Evolutionary conservation across 73 alveolate genomes (phyloP).

Genomic region (Loxodes magnus): DNA sequence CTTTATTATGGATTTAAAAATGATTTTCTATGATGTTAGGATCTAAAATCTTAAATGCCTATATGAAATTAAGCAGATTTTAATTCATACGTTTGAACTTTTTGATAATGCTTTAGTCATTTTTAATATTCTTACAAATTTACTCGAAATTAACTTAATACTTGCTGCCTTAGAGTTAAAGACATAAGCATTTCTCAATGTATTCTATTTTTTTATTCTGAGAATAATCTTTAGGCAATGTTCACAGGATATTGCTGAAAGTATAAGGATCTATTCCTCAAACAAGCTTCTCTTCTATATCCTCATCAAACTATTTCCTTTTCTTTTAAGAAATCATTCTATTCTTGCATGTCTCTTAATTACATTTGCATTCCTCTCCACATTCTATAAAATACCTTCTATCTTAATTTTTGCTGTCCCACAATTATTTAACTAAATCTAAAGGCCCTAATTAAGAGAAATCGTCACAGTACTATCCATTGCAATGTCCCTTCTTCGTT

Average conservation of each 20-base stretch:
- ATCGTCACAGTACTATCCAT: too few species aligned
- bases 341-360: constrained; percentile 51
- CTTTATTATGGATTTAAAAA: constrained; percentile 85
- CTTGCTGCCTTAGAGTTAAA: constrained; percentile 42
- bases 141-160: constrained; percentile 43
- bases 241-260: constrained; percentile 63
- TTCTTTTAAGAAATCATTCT: constrained; percentile 54
- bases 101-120: constrained; percentile 45
- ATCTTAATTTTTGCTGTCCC: constrained; percentile 56
- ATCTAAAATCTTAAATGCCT: constrained; percentile 4
- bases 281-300: constrained; percentile 75
- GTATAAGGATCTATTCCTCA: constrained; percentile 97
- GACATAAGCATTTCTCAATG: constrained; percentile 60
- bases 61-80: too few species aligned
- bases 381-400: constrained; percentile 66
- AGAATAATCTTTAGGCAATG: constrained; percentile 59
- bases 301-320: constrained; percentile 45
- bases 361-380: constrained; percentile 60
- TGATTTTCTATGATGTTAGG: constrained; percentile 40
- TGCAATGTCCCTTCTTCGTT: too few species aligned
- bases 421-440: constrained; percentile 42
- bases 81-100: background rate
- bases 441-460: constrained; percentile 79
- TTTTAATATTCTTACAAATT: constrained; percentile 53
- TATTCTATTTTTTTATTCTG: constrained; percentile 64